These are phyloP conservation scores for Suillus luteus DNA, from an alignment of 768 basidiomycete genomes.

Conservation along the genomic window DNA sequence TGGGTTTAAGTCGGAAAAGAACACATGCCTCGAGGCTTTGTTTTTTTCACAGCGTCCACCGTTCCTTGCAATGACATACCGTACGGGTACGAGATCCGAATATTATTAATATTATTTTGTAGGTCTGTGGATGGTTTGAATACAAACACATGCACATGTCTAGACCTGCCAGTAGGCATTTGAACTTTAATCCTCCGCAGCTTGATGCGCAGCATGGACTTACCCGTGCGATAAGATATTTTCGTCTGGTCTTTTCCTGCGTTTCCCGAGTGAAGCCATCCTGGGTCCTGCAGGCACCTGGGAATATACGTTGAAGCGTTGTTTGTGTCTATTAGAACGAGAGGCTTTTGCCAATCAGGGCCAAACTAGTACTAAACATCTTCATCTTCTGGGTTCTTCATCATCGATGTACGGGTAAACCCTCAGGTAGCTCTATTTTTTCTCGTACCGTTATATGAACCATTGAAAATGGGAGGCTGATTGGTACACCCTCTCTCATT, in stretches of 20 bases:
- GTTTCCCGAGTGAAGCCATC: conserved; percentile 24
- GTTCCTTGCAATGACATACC: conserved; percentile 69
- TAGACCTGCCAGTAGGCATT: conserved; percentile 34
- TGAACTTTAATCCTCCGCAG: background rate
- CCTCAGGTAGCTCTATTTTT: background rate
- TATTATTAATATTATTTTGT: conserved; percentile 74
- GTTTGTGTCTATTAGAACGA: conserved; percentile 6
- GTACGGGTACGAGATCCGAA: conserved; percentile 91
- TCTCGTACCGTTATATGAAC: background rate
- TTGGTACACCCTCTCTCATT: background rate
- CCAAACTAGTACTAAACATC: conserved; percentile 2
- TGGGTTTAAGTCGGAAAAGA: background rate
- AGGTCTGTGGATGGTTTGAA: conserved; percentile 72
- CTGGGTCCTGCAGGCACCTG: background rate
- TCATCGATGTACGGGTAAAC: background rate
- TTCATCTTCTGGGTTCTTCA: background rate
- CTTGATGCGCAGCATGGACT: background rate
- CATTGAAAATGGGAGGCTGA: background rate
- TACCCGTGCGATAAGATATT: conserved; percentile 21
- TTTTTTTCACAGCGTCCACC: background rate
- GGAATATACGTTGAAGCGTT: background rate
- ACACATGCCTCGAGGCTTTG: background rate
- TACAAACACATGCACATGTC: background rate
- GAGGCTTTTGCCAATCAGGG: background rate
- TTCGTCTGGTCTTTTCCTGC: conserved; percentile 23